phyloP scores from a whole-genome alignment of 2,329 filamentous ascomycete species.

The Zelopaecilomyces penicillatus region DNA sequence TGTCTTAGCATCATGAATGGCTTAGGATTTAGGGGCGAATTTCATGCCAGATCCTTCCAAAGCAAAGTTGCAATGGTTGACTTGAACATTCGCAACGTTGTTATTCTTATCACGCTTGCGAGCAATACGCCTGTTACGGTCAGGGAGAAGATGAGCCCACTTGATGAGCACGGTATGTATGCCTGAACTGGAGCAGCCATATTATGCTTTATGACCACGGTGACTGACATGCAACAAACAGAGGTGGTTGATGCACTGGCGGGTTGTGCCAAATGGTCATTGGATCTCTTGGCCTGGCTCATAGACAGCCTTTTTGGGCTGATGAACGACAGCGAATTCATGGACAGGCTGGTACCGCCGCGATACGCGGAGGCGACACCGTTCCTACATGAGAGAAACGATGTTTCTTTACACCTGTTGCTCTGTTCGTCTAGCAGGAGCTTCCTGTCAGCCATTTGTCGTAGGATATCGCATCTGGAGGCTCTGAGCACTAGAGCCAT shows the following conservation, averaged over 20 bases:
- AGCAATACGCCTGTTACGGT: conserved; percentile 46
- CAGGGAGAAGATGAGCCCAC: conserved; percentile 47
- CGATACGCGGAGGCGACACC: conserved; percentile 41
- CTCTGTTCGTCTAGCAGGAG: conserved; percentile 67
- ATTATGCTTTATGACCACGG: conserved; percentile 9
- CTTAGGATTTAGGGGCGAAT: conserved; percentile 62
- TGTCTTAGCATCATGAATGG: conserved; percentile 73
- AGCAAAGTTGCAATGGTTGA: conserved; percentile 69
- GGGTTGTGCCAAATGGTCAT: conserved; percentile 70
- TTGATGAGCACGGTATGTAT: conserved; percentile 48
- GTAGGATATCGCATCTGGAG: conserved; percentile 52
- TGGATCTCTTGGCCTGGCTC: conserved; percentile 60
- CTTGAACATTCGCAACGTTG: conserved; percentile 65
- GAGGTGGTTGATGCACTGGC: conserved; percentile 66
- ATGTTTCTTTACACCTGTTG: conserved; percentile 54
- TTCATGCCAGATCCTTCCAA: conserved; percentile 51
- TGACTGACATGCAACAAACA: conserved; percentile 19
- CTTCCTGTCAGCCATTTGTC: conserved; percentile 61
- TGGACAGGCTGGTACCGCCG: conserved; percentile 38
- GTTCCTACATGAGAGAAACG: conserved; percentile 46
- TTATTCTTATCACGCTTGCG: conserved; percentile 56
- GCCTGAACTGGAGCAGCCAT: no score
- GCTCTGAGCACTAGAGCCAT: conserved; percentile 39
- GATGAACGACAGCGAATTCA: conserved; percentile 43
- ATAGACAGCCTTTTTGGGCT: conserved; percentile 51